Conservation (phyloP, 306 rosid species). For the Vigna angularis region DNA sequence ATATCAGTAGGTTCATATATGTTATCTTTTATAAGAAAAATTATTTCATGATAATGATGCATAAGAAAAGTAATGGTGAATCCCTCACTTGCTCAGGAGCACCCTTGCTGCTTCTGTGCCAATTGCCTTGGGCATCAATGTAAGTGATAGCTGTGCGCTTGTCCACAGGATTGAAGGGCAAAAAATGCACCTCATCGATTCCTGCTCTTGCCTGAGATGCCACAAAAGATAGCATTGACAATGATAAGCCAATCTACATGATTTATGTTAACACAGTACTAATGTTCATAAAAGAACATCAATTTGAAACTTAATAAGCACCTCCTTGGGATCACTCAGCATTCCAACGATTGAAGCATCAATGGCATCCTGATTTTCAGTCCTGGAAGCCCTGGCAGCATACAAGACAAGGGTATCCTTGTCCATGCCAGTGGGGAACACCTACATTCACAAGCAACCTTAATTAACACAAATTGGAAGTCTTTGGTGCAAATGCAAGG, state of each 20-base stretch:
- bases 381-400: slow-evolving; percentile 86
- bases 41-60: background rate
- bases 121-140: slow-evolving; percentile 62
- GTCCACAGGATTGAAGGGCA: slow-evolving; percentile 90
- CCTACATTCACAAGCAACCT: slow-evolving; percentile 53
- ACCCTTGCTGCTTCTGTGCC: slow-evolving; percentile 93
- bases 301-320: slow-evolving; percentile 30
- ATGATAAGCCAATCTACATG: slow-evolving; percentile 5
- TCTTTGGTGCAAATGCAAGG: background rate
- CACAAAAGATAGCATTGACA: background rate
- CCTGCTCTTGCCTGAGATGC: slow-evolving; percentile 83
- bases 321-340: slow-evolving; percentile 93
- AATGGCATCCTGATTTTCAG: slow-evolving; percentile 90
- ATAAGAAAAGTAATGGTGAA: background rate
- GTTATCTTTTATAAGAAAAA: background rate
- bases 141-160: slow-evolving; percentile 92
- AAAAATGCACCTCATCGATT: slow-evolving; percentile 85
- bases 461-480: slow-evolving; percentile 27
- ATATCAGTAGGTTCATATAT: slow-evolving; percentile 11
- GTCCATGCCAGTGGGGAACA: slow-evolving; percentile 55
- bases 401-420: slow-evolving; percentile 63
- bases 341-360: slow-evolving; percentile 88
- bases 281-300: slow-evolving; percentile 5
- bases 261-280: background rate
- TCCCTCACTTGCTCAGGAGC: slow-evolving; percentile 89